These are phyloP conservation scores for Diddensiella caesifluorescens DNA, from an alignment of 805 yeast species.

Conservation along the genomic window DNA sequence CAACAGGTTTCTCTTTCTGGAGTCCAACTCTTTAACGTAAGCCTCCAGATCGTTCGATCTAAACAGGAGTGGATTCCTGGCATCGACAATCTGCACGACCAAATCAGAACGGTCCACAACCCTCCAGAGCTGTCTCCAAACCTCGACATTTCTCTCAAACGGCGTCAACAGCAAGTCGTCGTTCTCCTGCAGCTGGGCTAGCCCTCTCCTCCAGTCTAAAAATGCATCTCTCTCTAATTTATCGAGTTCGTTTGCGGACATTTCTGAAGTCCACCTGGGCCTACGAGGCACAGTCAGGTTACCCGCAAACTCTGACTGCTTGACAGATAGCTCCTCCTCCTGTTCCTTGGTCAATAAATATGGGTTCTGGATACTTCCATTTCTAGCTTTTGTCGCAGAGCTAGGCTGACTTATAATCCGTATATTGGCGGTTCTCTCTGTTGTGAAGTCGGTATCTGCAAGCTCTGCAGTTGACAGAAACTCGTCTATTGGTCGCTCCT, in stretches of 20 bases:
- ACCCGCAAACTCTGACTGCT: slow-evolving; percentile 43
- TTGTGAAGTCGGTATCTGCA: slow-evolving; percentile 94
- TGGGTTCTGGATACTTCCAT: slow-evolving; percentile 44
- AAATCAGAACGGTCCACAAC: slow-evolving; percentile 93
- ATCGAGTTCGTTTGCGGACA: slow-evolving; percentile 72
- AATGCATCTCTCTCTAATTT: slow-evolving; percentile 86
- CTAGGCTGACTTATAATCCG: slow-evolving; percentile 62
- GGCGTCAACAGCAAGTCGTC: slow-evolving; percentile 88
- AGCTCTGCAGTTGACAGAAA: slow-evolving; percentile 91
- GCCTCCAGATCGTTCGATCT: slow-evolving; percentile 81
- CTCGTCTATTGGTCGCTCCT: slow-evolving; percentile 90
- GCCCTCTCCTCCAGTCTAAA: slow-evolving; percentile 86
- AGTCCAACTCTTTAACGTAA: slow-evolving; percentile 70
- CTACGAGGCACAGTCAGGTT: slow-evolving; percentile 86
- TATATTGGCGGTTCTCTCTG: slow-evolving; percentile 78
- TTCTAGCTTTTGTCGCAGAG: slow-evolving; percentile 32
- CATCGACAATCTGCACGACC: slow-evolving; percentile 95
- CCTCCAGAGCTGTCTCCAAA: slow-evolving; percentile 98
- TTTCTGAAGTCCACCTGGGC: slow-evolving; percentile 75
- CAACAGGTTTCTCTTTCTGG: slow-evolving; percentile 65
- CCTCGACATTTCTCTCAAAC: slow-evolving; percentile 93
- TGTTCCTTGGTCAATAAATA: slow-evolving; percentile 63
- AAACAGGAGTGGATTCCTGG: slow-evolving; percentile 86
- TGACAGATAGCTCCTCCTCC: slow-evolving; percentile 51
- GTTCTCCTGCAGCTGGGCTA: slow-evolving; percentile 79